phyloP scores from a whole-genome alignment of 2,329 filamentous ascomycete genomes.

The Penicillium sp. region DNA sequence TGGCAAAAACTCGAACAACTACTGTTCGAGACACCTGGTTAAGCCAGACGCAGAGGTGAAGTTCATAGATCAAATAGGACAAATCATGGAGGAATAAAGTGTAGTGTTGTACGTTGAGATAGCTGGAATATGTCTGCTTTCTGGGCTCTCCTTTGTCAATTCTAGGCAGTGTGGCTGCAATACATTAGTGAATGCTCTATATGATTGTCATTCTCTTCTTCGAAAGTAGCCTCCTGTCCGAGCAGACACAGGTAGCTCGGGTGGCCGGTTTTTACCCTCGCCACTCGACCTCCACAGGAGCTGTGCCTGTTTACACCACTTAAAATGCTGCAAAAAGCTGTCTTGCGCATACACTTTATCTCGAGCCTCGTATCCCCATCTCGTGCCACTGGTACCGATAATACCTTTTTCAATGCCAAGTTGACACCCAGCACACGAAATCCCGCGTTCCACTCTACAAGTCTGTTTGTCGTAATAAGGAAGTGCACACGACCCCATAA shows the following conservation, averaged over 20 bases:
- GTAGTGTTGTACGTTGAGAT: background rate
- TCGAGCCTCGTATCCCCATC: slow-evolving; percentile 12
- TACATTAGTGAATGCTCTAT: slow-evolving; percentile 6
- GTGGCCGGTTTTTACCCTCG: slow-evolving; percentile 9
- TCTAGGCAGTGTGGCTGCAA: slow-evolving; percentile 1
- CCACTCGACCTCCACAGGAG: slow-evolving; percentile 13
- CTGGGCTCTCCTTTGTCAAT: background rate
- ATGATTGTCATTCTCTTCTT: slow-evolving; percentile 13
- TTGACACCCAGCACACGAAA: slow-evolving; percentile 16
- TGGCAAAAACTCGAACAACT: background rate
- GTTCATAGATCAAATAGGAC: slow-evolving; percentile 1
- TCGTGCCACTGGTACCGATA: slow-evolving; percentile 4
- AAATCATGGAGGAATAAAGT: background rate
- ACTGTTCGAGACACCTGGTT: slow-evolving; percentile 5
- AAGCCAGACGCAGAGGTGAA: slow-evolving; percentile 2
- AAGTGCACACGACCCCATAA: slow-evolving; percentile 18
- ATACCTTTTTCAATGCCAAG: slow-evolving; percentile 17
- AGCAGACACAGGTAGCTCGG: slow-evolving; percentile 11
- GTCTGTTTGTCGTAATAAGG: slow-evolving; percentile 17
- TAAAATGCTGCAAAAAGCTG: slow-evolving; percentile 10
- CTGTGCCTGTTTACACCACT: slow-evolving; percentile 13
- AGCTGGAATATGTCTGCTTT: background rate
- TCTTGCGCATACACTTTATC: slow-evolving; percentile 15
- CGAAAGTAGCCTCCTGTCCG: slow-evolving; percentile 13
- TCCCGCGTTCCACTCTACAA: slow-evolving; percentile 10